Percentiles rank a stretch among this genome's conserved stretches.
Conservation (phyloP, 768 basidiomycete species). For the Leccinellum luteum region DNA sequence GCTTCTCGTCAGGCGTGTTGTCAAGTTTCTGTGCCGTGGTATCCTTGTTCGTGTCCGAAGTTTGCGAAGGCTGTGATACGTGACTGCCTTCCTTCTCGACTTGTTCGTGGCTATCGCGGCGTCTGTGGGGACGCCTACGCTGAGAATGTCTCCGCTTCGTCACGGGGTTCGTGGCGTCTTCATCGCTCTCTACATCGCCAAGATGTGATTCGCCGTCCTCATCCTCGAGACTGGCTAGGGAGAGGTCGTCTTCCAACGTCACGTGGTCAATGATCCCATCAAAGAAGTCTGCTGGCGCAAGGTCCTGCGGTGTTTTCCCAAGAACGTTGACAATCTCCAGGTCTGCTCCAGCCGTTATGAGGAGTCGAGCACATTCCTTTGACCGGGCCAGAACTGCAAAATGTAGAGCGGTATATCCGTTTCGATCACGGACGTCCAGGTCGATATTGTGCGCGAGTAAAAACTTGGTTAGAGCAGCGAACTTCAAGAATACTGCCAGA, state of each 20-base stretch:
- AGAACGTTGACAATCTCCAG: slow-evolving; percentile 67
- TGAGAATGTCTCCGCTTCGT: slow-evolving; percentile 30
- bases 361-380: slow-evolving; percentile 56
- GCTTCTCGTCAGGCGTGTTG: slow-evolving; percentile 33
- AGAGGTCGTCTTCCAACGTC: slow-evolving; percentile 24
- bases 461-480: slow-evolving; percentile 65
- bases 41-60: slow-evolving; percentile 7
- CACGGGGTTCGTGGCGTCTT: slow-evolving; percentile 38
- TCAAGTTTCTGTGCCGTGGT: slow-evolving; percentile 22
- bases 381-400: slow-evolving; percentile 73
- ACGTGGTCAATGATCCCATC: slow-evolving; percentile 30
- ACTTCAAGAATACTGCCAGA: slow-evolving; percentile 77
- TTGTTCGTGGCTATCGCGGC: slow-evolving; percentile 19
- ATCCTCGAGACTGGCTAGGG: slow-evolving; percentile 23
- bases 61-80: not conserved
- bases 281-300: slow-evolving; percentile 47
- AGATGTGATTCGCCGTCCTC: slow-evolving; percentile 60
- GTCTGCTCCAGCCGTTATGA: slow-evolving; percentile 82
- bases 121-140: slow-evolving; percentile 30
- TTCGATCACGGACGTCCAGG: slow-evolving; percentile 80
- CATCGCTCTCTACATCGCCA: slow-evolving; percentile 71
- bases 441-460: slow-evolving; percentile 72
- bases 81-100: slow-evolving; percentile 1
- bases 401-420: slow-evolving; percentile 88
- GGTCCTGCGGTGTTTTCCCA: slow-evolving; percentile 69